Percentiles rank a stretch among this genome's conserved stretches.
Conservation (phyloP, 148 eudicot species). For the Limonium bicolor region DNA sequence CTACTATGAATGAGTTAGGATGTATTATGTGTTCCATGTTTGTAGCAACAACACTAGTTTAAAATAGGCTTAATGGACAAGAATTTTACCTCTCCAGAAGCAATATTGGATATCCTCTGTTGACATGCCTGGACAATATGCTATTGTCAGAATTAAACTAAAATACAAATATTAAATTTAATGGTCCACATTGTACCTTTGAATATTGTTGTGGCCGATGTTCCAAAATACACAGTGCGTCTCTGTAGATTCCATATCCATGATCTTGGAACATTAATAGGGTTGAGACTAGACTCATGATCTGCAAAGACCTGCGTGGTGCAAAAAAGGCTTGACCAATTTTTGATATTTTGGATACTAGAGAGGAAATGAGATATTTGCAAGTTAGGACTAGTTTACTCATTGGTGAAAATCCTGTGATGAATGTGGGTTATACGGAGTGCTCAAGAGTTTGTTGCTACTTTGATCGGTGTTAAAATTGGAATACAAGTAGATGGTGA, state of each 20-base stretch:
- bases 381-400: background rate
- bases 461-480: background rate
- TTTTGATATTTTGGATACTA: background rate
- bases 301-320: conserved; percentile 54
- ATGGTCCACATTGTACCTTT: conserved; percentile 23
- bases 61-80: background rate
- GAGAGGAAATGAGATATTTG: background rate
- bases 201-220: conserved; percentile 46
- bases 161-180: background rate
- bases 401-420: no score
- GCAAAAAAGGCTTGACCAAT: background rate
- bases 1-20: background rate
- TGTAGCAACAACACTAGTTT: background rate
- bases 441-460: background rate
- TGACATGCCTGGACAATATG: conserved; percentile 27
- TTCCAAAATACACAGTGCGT: conserved; percentile 55
- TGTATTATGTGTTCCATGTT: background rate
- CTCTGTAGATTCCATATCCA: conserved; percentile 45
- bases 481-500: background rate
- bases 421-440: background rate
- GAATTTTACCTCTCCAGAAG: conserved; percentile 54
- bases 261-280: conserved; percentile 49
- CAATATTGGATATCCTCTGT: conserved; percentile 38
- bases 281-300: conserved; percentile 55
- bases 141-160: background rate